A percentile compares a stretch with the other conserved stretches of the same genome.
phyloP scores from a whole-genome alignment of 805 yeast species.

The Pichia californica region DNA sequence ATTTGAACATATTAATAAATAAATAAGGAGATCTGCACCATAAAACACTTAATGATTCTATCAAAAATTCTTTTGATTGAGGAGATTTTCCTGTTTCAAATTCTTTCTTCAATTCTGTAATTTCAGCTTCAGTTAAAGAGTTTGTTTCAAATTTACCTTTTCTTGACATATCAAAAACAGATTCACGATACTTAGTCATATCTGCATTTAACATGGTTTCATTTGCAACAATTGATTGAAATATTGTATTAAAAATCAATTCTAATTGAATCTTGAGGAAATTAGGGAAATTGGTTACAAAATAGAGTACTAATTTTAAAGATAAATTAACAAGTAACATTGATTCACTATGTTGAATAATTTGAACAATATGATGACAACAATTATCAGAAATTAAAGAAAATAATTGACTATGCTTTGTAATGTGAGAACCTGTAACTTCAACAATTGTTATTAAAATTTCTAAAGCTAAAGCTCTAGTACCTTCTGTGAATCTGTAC shows the following conservation, averaged over 20 bases:
- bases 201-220: conserved; percentile 22
- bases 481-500: conserved; percentile 78
- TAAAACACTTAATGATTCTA: conserved; percentile 75
- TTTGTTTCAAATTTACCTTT: conserved; percentile 22
- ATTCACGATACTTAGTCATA: conserved; percentile 22
- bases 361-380: conserved; percentile 78
- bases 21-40: conserved; percentile 79
- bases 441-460: conserved; percentile 76
- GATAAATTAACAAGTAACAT: conserved; percentile 68
- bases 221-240: conserved; percentile 35
- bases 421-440: conserved; percentile 61
- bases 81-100: conserved; percentile 43
- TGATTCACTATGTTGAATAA: conserved; percentile 69
- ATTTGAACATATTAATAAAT: conserved; percentile 69
- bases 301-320: conserved; percentile 65
- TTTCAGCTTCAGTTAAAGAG: conserved; percentile 22
- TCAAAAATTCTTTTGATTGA: conserved; percentile 66
- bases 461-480: conserved; percentile 76
- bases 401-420: conserved; percentile 58
- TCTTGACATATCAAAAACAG: conserved; percentile 26
- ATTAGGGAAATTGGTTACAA: conserved; percentile 59
- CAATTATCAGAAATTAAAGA: conserved; percentile 68
- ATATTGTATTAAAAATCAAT: conserved; percentile 56
- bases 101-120: conserved; percentile 24
- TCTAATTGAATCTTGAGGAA: conserved; percentile 77